A percentile compares a stretch with the other conserved stretches of the same genome.
These are phyloP conservation scores for Yamadazyma songkhlaensis DNA, from an alignment of 1,139 yeast genomes.

Conservation along the genomic window DNA sequence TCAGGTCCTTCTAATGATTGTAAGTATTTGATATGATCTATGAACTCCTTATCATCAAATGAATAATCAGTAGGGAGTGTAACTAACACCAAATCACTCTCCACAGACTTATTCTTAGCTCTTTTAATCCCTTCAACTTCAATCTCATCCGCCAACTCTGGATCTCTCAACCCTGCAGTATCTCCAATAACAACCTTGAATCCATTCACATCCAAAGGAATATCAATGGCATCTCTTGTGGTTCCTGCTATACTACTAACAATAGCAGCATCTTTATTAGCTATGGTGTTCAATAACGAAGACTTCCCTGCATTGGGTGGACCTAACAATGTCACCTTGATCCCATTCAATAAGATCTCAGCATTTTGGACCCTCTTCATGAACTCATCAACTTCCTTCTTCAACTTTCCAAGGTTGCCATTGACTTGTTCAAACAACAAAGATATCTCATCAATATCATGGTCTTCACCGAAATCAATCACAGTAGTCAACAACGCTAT, in stretches of 20 bases:
- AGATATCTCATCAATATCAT: slow-evolving; percentile 66
- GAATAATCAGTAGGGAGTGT: slow-evolving; percentile 41
- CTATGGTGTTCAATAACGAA: slow-evolving; percentile 69
- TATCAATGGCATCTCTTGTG: slow-evolving; percentile 84
- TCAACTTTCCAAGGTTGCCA: slow-evolving; percentile 36
- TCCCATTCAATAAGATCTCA: slow-evolving; percentile 69
- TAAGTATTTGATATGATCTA: slow-evolving; percentile 27
- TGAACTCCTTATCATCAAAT: slow-evolving; percentile 19
- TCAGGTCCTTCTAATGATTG: slow-evolving; percentile 20
- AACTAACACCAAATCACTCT: slow-evolving; percentile 61
- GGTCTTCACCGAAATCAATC: slow-evolving; percentile 95
- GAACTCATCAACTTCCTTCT: slow-evolving; percentile 46
- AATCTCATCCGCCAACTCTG: slow-evolving; percentile 48
- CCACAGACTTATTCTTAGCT: slow-evolving; percentile 57
- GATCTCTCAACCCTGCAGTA: slow-evolving; percentile 86
- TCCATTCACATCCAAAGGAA: slow-evolving; percentile 79
- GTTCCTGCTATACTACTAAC: slow-evolving; percentile 94
- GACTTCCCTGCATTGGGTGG: slow-evolving; percentile 98
- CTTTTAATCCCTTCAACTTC: slow-evolving; percentile 83
- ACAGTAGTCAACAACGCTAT: slow-evolving; percentile 81
- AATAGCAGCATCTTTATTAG: slow-evolving; percentile 82
- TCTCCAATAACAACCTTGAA: slow-evolving; percentile 83
- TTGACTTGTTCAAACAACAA: slow-evolving; percentile 51
- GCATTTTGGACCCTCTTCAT: slow-evolving; percentile 54
- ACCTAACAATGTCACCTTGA: slow-evolving; percentile 72